These are phyloP conservation scores for Symbiotaphrina buchneri DNA, from an alignment of 495 filamentous ascomycete genomes.

Conservation along the genomic window DNA sequence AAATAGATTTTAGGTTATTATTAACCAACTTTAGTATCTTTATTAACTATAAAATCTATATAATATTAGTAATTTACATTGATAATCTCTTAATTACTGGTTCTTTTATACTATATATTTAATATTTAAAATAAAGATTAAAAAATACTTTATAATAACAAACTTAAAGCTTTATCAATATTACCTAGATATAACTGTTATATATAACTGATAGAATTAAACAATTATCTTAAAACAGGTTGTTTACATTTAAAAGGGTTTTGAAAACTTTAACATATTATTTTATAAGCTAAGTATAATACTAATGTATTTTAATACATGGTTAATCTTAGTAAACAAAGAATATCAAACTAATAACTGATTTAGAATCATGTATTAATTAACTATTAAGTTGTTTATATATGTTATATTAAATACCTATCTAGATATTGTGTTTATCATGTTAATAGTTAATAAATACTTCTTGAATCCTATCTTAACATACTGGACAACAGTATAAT, in stretches of 20 bases:
- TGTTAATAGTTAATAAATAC: constrained; percentile 3
- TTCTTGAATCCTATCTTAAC: constrained; percentile 1
- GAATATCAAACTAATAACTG: constrained; percentile 2
- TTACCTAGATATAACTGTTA: constrained; percentile 14
- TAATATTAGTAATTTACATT: constrained; percentile 13
- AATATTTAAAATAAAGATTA: constrained; percentile 12
- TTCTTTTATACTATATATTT: constrained; percentile 6
- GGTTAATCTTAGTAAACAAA: not conserved
- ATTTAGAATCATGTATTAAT: constrained; percentile 5
- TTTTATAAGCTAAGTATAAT: constrained; percentile 5
- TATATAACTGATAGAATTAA: constrained; percentile 8
- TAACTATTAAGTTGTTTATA: constrained; percentile 6
- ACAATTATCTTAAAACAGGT: constrained; percentile 11
- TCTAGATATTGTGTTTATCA: constrained; percentile 6
- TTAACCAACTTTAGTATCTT: constrained; percentile 10
- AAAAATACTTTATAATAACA: constrained; percentile 11
- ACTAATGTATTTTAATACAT: constrained; percentile 4
- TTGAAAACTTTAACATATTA: constrained; percentile 7
- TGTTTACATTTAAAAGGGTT: constrained; percentile 8
- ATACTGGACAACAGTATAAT: constrained; percentile 1
- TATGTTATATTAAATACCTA: constrained; percentile 8
- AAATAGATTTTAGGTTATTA: constrained; percentile 10
- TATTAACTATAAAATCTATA: constrained; percentile 6
- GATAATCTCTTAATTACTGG: constrained; percentile 14
- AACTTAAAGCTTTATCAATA: constrained; percentile 12